These are phyloP conservation scores for Pseudoperonospora humuli DNA, from an alignment of 352 stramenopile species.

Conservation along the genomic window DNA sequence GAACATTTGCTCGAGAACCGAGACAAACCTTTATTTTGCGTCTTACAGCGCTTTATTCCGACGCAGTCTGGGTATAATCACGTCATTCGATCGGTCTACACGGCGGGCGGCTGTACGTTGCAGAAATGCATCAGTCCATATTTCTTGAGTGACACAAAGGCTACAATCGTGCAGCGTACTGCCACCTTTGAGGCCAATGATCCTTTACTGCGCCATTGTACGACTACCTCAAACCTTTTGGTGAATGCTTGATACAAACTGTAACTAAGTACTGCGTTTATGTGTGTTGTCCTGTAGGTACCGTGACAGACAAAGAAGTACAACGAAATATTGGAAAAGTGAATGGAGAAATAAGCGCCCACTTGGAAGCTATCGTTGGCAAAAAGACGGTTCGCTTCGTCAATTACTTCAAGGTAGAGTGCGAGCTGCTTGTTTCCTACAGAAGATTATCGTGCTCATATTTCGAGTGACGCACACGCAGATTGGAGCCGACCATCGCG, in stretches of 20 bases:
- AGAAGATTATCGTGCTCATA: no score
- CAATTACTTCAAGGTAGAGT: no score
- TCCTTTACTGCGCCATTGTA: conserved; percentile 37
- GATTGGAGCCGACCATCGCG: no score
- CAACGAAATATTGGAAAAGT: neutral
- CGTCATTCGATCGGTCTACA: conserved; percentile 53
- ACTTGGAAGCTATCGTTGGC: no score
- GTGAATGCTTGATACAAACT: no score
- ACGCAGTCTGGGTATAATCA: conserved; percentile 71
- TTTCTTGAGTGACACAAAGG: conserved; percentile 37
- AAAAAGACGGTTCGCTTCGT: no score
- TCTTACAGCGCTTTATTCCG: conserved; percentile 63
- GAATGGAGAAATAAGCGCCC: no score
- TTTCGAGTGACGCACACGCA: no score
- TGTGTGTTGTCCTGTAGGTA: conserved; percentile 20
- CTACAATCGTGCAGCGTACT: conserved; percentile 36
- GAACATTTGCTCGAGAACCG: conserved; percentile 34
- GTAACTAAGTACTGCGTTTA: neutral
- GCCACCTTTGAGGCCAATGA: conserved; percentile 60
- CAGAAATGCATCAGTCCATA: conserved; percentile 59
- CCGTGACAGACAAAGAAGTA: conserved; percentile 45
- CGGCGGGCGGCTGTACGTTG: conserved; percentile 41
- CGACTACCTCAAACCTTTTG: neutral
- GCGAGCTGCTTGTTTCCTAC: no score
- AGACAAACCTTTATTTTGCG: conserved; percentile 44